Conservation (phyloP, 2,329 filamentous ascomycete species). For the Thelonectria blattea region DNA sequence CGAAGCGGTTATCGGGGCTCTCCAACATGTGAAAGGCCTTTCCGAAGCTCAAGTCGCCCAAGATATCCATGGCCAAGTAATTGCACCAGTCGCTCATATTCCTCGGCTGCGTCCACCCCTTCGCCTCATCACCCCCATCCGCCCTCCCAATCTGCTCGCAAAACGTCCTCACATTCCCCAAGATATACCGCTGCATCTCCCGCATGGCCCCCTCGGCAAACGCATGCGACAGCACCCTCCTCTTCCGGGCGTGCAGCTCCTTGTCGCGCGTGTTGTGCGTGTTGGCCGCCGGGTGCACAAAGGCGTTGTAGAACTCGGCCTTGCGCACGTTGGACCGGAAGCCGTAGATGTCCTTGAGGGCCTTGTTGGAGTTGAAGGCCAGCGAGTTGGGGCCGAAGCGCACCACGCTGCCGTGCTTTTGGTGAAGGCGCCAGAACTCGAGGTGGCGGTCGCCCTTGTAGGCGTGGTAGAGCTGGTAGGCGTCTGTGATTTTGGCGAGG, state of each 20-base stretch:
- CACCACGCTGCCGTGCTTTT: slow-evolving; percentile 74
- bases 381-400: slow-evolving; percentile 80
- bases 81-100: slow-evolving; percentile 70
- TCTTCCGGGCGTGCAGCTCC: slow-evolving; percentile 71
- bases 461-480: slow-evolving; percentile 73
- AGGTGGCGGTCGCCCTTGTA: slow-evolving; percentile 78
- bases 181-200: slow-evolving; percentile 71
- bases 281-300: slow-evolving; percentile 73
- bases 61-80: slow-evolving; percentile 67
- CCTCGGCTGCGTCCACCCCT: slow-evolving; percentile 63
- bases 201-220: slow-evolving; percentile 72
- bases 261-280: slow-evolving; percentile 77
- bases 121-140: slow-evolving; percentile 50
- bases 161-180: slow-evolving; percentile 70
- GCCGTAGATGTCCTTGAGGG: slow-evolving; percentile 71
- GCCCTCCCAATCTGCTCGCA: slow-evolving; percentile 61
- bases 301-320: slow-evolving; percentile 75
- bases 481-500: slow-evolving; percentile 67
- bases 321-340: slow-evolving; percentile 69
- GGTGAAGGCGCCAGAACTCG: slow-evolving; percentile 73
- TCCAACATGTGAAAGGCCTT: slow-evolving; percentile 69
- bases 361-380: slow-evolving; percentile 75
- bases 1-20: slow-evolving; percentile 66
- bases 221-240: slow-evolving; percentile 73
- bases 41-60: slow-evolving; percentile 66